Conservation (phyloP, 768 basidiomycete genomes). For the Austroboletus eburneus region DNA sequence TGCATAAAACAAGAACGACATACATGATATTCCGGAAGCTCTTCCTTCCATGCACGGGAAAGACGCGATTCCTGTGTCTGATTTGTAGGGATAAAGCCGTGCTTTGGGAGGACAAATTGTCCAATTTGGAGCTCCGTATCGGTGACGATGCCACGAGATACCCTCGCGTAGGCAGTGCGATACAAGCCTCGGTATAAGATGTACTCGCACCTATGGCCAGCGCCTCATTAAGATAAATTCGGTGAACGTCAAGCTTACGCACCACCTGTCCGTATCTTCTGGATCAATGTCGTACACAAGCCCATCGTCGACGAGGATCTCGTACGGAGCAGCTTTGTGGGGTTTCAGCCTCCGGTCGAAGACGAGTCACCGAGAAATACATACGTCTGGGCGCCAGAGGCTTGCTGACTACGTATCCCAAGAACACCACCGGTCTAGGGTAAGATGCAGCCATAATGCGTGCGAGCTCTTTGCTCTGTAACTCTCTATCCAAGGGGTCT, state of each 20-base stretch:
- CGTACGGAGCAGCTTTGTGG: constrained; percentile 64
- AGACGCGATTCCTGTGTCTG: constrained; percentile 63
- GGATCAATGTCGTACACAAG: constrained; percentile 75
- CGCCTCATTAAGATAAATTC: not conserved
- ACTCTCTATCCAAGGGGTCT: constrained; percentile 80
- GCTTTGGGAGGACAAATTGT: constrained; percentile 72
- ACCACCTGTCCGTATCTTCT: constrained; percentile 71
- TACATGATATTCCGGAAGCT: constrained; percentile 61
- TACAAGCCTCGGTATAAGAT: constrained; percentile 81
- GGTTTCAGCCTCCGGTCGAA: constrained; percentile 8
- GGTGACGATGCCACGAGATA: constrained; percentile 80
- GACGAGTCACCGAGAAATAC: constrained; percentile 23
- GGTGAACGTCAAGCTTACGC: constrained; percentile 8
- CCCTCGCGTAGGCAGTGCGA: constrained; percentile 74
- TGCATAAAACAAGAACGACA: constrained; percentile 19
- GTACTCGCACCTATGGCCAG: constrained; percentile 73
- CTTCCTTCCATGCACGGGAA: constrained; percentile 61
- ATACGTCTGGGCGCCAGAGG: constrained; percentile 61
- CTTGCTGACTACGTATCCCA: constrained; percentile 76
- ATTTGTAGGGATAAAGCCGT: constrained; percentile 50
- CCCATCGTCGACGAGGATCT: constrained; percentile 74
- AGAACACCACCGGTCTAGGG: constrained; percentile 71
- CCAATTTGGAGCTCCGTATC: constrained; percentile 90
- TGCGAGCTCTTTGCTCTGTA: constrained; percentile 79
- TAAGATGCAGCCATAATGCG: constrained; percentile 69